Evolutionary conservation across 345 rosid genomes (phyloP), one percentile per base, ranked within the genome.

Genomic region (Rhodamnia rubescens): DNA sequence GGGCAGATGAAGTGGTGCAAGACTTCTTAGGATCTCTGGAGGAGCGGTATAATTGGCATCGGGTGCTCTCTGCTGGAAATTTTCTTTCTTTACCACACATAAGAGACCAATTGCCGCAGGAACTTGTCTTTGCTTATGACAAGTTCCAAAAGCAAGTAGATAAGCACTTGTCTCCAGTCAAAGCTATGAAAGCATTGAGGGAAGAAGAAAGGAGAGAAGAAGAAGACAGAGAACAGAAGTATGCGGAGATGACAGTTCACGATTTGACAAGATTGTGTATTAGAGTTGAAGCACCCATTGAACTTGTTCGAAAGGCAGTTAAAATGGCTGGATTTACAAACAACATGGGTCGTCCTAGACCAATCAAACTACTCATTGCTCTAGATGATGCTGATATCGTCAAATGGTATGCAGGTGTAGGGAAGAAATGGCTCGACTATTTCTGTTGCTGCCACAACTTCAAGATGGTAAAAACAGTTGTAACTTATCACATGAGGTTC

Each of bases 341-440:
- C 90, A 90, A 85, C 49, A 93, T 95, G 98, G 99, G 99, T 21
- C 94, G 99, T 27, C 98, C 99, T 14, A 91, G 97, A 83, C 97
- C 99, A 56, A 92, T 97, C 85, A 87, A 85, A 86, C 88, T 92
- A 80, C 98, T 95, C 18, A 32, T 90, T 81, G 92, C 90, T 84
- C 90, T 97, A 12, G 98, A 97, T 85, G 99, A 97, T 89, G 90
- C 94, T 21, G 97, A 95, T 89, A 97, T 95, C 82, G 88, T 97
- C 89, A 97, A 94, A 88, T 97, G 99, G 99, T 95, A 95, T 88
- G 94, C 98, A 8, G 98, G 99, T 80, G 88, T 97, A 53, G 99
- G 98, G 75, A 90, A 93, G 88, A 93, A 91, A 90, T 97, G 99
- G 99, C 98, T 97, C 53, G 95, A 95, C 61, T 95, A 91, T 91